Base-by-base conservation (phyloP, 768 basidiomycete species). In the Auriculariales sp. region DNA sequence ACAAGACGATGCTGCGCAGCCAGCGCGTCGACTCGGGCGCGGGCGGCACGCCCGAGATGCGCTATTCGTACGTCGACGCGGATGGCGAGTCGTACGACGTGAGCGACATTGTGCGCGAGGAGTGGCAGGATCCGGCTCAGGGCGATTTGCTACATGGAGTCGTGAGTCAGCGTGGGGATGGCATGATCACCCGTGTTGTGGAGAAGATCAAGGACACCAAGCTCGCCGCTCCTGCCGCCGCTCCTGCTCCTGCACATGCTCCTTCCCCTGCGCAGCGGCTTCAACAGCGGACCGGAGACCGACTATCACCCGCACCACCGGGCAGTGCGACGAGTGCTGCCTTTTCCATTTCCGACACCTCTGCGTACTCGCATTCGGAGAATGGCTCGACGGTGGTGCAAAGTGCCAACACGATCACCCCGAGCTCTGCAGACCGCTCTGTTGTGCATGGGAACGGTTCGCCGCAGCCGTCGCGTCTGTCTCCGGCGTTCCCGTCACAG, bases 61-160 rank as follows among this genome's bases (percentile, higher is more conserved):
- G 93, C 0, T 98, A 98, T 62, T 95, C 92, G 34, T 97, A 90
- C 61, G 84, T 97, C 34, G 82, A 90, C 53, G 73, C 78, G 3
- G 89, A 91, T 53, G 94, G 92, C 2, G 87, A 88, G 66, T 83
- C 83, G 0, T 85, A 81, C 58, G 94, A 98, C 62, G 90, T 98
- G 61, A 92, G 88, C 57, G 84, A 94, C 54, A 82, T 95, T 46
- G 75, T 97, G 39, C 89, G 92, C 59, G 79, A 87, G 63, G 94
- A 94, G 57, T 84, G 86, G 73, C 69, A 76, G 19, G 77, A 59
- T n/a, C n/a, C 27, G 64, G 62, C 29, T 27, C 69, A 72, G 59
- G 71, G 69, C 34, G 86, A 89, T 56, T 65, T 88, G 19, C 63
- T 90, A 33, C 79, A 83, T 58, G 78, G 78, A 17, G 78, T 81